Evolutionary conservation across 2,329 filamentous ascomycete species (phyloP).

Genomic region (Cladobotryum protrusum): DNA sequence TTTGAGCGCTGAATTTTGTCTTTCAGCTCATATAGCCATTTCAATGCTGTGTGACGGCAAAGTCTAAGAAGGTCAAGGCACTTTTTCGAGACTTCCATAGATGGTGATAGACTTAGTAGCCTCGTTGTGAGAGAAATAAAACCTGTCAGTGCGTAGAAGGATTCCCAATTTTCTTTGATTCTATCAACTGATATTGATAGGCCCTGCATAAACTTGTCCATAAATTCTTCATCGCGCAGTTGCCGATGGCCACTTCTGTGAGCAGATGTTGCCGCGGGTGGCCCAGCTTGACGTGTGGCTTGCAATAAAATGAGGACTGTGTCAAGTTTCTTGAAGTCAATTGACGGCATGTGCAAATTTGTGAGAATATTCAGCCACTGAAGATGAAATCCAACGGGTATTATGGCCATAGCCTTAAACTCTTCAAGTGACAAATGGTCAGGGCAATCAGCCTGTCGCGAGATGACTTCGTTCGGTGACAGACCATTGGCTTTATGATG

Average conservation of each 20-base stretch:
- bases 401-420: slow-evolving; percentile 43
- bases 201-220: background rate
- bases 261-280: slow-evolving; percentile 9
- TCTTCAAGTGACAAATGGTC: slow-evolving; percentile 43
- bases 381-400: slow-evolving; percentile 42
- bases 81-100: no score
- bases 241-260: no score
- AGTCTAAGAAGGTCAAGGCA: no score
- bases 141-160: no score
- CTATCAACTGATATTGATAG: background rate
- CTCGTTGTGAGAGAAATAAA: no score
- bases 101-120: no score
- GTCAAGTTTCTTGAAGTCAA: slow-evolving; percentile 47
- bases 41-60: no score
- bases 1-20: background rate
- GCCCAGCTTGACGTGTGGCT: slow-evolving; percentile 41
- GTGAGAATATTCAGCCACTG: slow-evolving; percentile 52
- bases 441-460: slow-evolving; percentile 42
- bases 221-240: no score
- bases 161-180: no score
- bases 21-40: no score
- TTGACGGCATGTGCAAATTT: slow-evolving; percentile 39
- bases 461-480: slow-evolving; percentile 45
- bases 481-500: slow-evolving; percentile 19
- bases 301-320: slow-evolving; percentile 44